These are phyloP conservation scores for Solanum etuberosum DNA, from an alignment of 257 asterid genomes.

Conservation along the genomic window DNA sequence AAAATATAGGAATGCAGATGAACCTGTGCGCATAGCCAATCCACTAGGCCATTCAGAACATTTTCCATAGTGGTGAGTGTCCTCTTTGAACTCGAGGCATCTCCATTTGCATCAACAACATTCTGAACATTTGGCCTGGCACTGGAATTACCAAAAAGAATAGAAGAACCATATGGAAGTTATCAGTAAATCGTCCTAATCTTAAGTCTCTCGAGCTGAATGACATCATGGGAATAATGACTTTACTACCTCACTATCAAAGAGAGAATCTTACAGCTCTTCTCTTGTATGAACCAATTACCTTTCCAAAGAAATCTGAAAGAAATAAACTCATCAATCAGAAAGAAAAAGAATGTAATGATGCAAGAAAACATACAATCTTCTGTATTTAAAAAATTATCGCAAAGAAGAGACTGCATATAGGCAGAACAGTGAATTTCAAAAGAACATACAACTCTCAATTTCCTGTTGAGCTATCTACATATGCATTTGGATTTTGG, in stretches of 20 bases:
- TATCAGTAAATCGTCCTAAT: not conserved
- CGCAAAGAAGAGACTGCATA: not conserved
- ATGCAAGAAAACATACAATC: not conserved
- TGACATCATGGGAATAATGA: not conserved
- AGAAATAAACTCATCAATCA: not conserved
- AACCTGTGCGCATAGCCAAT: constrained; percentile 90
- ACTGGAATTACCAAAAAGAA: constrained; percentile 30
- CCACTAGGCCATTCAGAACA: constrained; percentile 74
- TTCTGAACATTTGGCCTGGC: constrained; percentile 55
- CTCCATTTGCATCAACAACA: constrained; percentile 34
- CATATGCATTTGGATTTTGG: not conserved
- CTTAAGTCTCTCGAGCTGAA: not conserved
- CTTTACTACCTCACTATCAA: constrained; percentile 54
- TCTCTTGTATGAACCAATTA: constrained; percentile 92
- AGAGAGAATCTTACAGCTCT: constrained; percentile 88
- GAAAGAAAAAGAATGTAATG: not conserved
- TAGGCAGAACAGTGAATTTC: not conserved
- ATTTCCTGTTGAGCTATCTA: not conserved
- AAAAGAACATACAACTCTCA: not conserved
- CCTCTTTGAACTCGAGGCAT: constrained; percentile 42
- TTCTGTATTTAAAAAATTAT: not conserved
- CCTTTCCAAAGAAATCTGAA: constrained; percentile 83
- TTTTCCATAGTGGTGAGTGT: constrained; percentile 45
- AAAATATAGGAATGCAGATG: not conserved
- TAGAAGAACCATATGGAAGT: not conserved